Evolutionary conservation across 2,329 filamentous ascomycete species (phyloP).

Genomic region (Epichloe baconii): DNA sequence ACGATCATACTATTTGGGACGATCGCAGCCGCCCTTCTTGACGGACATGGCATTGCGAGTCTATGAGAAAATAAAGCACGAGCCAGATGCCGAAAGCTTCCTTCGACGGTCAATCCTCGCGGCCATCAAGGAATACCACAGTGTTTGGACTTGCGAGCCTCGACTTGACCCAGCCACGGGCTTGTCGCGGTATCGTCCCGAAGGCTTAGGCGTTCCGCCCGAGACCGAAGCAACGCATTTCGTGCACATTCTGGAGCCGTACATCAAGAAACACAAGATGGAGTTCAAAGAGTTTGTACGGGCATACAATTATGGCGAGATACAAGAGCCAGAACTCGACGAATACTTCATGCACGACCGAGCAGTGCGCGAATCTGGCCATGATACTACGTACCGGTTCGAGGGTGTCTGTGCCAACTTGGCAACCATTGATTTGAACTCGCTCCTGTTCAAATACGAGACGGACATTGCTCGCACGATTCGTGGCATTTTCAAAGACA

Average conservation of each 20-base stretch:
- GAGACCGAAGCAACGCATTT: constrained; percentile 87
- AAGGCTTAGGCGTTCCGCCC: constrained; percentile 74
- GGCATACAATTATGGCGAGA: constrained; percentile 68
- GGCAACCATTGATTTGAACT: constrained; percentile 90
- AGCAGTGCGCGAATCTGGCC: constrained; percentile 88
- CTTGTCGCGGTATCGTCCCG: constrained; percentile 72
- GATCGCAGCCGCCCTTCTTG: constrained; percentile 91
- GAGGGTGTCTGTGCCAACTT: constrained; percentile 79
- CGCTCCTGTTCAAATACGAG: constrained; percentile 92
- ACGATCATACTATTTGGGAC: constrained; percentile 83
- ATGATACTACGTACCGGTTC: constrained; percentile 90
- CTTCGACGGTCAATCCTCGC: constrained; percentile 68
- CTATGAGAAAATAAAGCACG: constrained; percentile 84
- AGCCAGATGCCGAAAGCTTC: constrained; percentile 69
- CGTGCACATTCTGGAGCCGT: constrained; percentile 67
- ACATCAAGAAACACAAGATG: constrained; percentile 73
- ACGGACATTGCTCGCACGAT: constrained; percentile 83
- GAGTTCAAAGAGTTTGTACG: constrained; percentile 71
- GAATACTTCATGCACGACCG: constrained; percentile 94
- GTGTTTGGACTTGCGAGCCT: constrained; percentile 71
- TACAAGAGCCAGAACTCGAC: constrained; percentile 79
- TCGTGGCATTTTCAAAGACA: constrained; percentile 71
- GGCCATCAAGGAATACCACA: constrained; percentile 93
- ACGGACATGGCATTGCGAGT: constrained; percentile 95
- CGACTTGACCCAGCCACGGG: constrained; percentile 66